Conservation (phyloP, 371 early-diverging fungal species). For the Pancytospora philotis region DNA sequence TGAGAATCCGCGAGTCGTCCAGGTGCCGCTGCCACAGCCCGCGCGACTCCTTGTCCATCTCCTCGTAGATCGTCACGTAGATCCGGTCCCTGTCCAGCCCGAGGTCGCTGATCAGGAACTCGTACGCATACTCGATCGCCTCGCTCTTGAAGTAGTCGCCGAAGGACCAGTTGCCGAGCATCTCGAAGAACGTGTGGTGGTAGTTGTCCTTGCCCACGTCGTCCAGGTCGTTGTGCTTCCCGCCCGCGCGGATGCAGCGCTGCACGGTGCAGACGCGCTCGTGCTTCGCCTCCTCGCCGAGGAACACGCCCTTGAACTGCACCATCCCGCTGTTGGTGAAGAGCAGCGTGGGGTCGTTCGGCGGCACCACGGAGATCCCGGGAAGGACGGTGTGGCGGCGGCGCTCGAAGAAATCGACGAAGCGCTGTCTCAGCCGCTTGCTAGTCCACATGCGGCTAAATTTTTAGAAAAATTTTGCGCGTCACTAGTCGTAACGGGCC, state of each 20-base stretch:
- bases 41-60: conserved; percentile 84
- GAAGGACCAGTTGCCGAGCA: conserved; percentile 99
- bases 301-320: conserved; percentile 94
- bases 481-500: no score
- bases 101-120: conserved; percentile 77
- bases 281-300: conserved; percentile 76
- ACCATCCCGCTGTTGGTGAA: conserved; percentile 99
- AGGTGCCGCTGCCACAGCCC: conserved; percentile 79
- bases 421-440: conserved; percentile 62
- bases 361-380: conserved; percentile 82
- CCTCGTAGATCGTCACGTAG: conserved; percentile 94
- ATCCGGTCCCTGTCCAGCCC: conserved; percentile 73
- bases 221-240: conserved; percentile 99
- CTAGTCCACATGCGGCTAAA: no score
- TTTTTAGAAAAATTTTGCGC: no score
- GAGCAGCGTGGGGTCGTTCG: conserved; percentile 87
- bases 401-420: conserved; percentile 75
- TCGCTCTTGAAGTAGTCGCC: conserved; percentile 97
- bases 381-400: conserved; percentile 71
- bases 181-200: conserved; percentile 99
- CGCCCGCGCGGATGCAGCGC: conserved; percentile 64
- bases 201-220: conserved; percentile 99
- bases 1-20: conserved; percentile 70
- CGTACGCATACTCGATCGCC: conserved; percentile 81
- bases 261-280: conserved; percentile 84